Percentiles rank a stretch among this genome's conserved stretches.
Evolutionary conservation across 164 flowering plant genomes (phyloP).

Genomic region (Magnolia officinalis): DNA sequence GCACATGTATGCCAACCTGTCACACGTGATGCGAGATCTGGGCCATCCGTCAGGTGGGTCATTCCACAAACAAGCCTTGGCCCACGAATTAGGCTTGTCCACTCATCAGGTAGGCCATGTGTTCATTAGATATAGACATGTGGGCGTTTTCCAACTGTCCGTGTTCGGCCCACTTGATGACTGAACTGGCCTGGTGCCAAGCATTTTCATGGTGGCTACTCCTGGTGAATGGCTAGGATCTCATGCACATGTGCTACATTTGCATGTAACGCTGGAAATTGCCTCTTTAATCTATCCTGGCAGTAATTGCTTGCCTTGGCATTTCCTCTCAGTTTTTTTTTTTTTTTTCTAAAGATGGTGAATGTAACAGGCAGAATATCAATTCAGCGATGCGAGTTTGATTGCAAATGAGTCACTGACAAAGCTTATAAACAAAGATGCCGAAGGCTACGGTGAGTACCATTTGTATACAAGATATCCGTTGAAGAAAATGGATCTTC

Average conservation of each 20-base stretch:
- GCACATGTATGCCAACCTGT: no score
- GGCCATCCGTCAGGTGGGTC: neutral
- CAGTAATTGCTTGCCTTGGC: neutral
- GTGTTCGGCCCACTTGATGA: neutral
- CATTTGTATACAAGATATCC: neutral
- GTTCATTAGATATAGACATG: neutral
- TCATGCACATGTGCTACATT: neutral
- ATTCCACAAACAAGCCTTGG: neutral
- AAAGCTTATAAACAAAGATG: constrained; percentile 74
- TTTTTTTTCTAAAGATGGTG: constrained; percentile 2
- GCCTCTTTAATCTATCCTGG: neutral
- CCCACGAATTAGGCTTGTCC: neutral
- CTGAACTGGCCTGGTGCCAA: neutral
- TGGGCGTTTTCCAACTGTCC: neutral
- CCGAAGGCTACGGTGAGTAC: constrained; percentile 83
- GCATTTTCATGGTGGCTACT: neutral
- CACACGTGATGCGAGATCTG: neutral
- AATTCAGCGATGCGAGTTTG: constrained; percentile 84
- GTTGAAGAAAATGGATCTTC: neutral
- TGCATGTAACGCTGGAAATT: no score
- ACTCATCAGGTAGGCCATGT: neutral
- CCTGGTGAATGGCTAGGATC: neutral
- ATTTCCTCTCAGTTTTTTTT: neutral
- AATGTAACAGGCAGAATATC: constrained; percentile 71
- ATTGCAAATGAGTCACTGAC: constrained; percentile 70